Base-by-base conservation (phyloP, 495 filamentous ascomycete species). In the Trichoderma reesei region DNA sequence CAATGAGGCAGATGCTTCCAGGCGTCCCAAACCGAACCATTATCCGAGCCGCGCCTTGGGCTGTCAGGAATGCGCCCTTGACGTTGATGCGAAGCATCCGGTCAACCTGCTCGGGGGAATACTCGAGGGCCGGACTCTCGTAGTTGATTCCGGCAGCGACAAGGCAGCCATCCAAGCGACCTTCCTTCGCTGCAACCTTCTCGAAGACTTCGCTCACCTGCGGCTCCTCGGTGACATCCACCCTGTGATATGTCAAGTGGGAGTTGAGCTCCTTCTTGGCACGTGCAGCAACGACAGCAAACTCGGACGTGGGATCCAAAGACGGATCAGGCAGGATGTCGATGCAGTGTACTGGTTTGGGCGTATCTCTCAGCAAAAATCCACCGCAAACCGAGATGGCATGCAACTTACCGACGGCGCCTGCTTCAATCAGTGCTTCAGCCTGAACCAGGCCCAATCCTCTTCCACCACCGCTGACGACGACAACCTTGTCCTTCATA, bases 101-200 rank as follows among this genome's bases (percentile, higher is more conserved):
- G 66, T 90, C 82, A 2, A 69, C 63, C 37, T 88, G 85, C 59
- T 82, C 80, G 3, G 82, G 81, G 11, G 82, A 82, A 72, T 91
- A 89, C 61, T 90, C 85, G 62, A 90, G 75, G 0, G 88, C 86
- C 5, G 80, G 70, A 9, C 86, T 86, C 68, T 90, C 85, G 70
- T 91, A 87, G 72, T 91, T 88, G 69, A 90, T 87, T 7, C 87
- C 88, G 3, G 90, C 90, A 11, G 89, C 90, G n/a, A 89, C 89
- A 65, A 95, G 84, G 37, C 94, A 73, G 1, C 91, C 91, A 70
- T 94, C 89, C 14, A 94, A 76, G 26, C 89, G 83, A 6, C 88
- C 87, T 68, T 93, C 85, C 41, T 80, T 79, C 39, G 84, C 79
- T 31, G 83, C 88, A 60, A 96, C 95, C 13, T 78, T 79, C 65